Evolutionary conservation across 176 grass and related monocot genomes (phyloP).

Genomic region (Saccharum spontaneum): DNA sequence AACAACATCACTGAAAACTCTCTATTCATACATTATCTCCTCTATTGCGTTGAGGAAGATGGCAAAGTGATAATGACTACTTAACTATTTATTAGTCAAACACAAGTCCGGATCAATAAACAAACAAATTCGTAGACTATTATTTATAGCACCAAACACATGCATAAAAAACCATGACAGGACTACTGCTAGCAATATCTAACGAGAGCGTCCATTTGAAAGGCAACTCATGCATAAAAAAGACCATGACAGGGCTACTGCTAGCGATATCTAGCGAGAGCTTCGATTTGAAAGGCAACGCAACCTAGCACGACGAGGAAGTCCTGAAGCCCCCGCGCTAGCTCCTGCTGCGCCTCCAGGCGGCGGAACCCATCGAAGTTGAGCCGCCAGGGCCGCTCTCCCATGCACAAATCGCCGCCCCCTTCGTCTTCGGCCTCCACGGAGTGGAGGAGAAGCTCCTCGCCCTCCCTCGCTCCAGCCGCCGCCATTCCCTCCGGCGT

Average conservation of each 20-base stretch:
- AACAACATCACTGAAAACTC: background rate
- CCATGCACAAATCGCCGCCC: background rate
- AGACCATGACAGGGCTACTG: background rate
- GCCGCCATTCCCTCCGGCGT: slow-evolving; percentile 26
- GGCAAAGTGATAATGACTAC: background rate
- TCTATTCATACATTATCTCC: background rate
- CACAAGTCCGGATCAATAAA: slow-evolving; percentile 14
- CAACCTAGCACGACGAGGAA: slow-evolving; percentile 70
- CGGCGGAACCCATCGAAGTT: slow-evolving; percentile 43
- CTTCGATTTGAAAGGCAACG: background rate
- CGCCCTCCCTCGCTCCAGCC: background rate
- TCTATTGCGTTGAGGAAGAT: background rate
- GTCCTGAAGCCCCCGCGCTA: slow-evolving; percentile 46
- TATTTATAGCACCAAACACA: background rate
- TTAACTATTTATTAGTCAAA: background rate
- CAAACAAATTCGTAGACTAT: background rate
- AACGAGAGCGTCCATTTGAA: background rate
- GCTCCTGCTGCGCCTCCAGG: slow-evolving; percentile 1
- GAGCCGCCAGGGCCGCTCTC: slow-evolving; percentile 9
- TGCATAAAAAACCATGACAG: background rate
- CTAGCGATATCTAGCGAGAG: background rate
- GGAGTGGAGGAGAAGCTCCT: slow-evolving; percentile 52
- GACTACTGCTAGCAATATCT: too few relatives aligned
- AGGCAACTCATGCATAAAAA: background rate
- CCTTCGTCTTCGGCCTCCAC: slow-evolving; percentile 18